phyloP scores from a whole-genome alignment of 1,139 yeast species.

The Blastobotrys ciferrii region DNA sequence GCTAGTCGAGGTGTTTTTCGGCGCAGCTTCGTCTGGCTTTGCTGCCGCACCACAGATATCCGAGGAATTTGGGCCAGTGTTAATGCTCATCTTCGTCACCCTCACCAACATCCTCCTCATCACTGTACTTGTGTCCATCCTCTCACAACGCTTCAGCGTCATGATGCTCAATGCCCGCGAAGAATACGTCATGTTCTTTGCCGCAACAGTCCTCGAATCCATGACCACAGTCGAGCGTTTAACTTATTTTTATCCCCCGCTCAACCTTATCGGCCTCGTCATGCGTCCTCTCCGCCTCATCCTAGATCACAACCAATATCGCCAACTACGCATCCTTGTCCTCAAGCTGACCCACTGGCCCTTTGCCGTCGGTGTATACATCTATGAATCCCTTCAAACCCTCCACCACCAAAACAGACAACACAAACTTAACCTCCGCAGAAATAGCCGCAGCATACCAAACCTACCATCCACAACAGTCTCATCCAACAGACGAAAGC shows the following conservation, averaged over 20 bases:
- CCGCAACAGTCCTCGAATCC: constrained; percentile 34
- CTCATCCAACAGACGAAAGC: background rate
- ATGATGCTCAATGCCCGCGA: constrained; percentile 37
- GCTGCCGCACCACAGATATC: constrained; percentile 34
- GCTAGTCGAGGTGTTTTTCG: constrained; percentile 36
- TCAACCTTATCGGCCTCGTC: constrained; percentile 31
- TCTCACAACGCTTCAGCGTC: constrained; percentile 33
- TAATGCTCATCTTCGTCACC: constrained; percentile 35
- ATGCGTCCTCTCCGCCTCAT: constrained; percentile 33
- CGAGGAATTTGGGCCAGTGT: constrained; percentile 34
- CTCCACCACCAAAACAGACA: constrained; percentile 5
- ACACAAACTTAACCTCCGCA: background rate
- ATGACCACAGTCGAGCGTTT: constrained; percentile 34
- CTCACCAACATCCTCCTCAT: constrained; percentile 33
- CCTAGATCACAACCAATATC: constrained; percentile 28
- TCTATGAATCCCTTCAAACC: constrained; percentile 24
- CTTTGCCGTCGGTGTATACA: constrained; percentile 28
- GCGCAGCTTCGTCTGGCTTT: constrained; percentile 34
- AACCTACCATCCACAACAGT: background rate
- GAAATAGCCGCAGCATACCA: constrained; percentile 4
- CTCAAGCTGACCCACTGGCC: constrained; percentile 36
- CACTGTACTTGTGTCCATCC: constrained; percentile 36
- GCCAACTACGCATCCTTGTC: constrained; percentile 28
- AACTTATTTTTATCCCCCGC: constrained; percentile 37
- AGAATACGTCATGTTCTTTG: constrained; percentile 33